Conservation (phyloP, 1,284 basidiomycete genomes). For the Malassezia japonica region DNA sequence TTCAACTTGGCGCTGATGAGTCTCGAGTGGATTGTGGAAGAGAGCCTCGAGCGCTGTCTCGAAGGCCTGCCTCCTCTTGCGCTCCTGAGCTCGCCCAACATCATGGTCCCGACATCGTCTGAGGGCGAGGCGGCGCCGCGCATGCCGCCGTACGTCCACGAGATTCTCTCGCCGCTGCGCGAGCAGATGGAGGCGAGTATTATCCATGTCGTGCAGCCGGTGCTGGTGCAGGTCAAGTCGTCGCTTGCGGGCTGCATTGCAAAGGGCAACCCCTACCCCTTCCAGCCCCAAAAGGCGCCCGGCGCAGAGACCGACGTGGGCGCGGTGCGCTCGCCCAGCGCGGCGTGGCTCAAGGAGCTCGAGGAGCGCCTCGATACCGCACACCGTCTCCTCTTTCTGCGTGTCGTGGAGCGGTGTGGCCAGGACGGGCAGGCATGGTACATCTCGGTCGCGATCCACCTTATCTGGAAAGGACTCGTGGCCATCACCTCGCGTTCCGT, state of each 20-base stretch:
- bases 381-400: constrained; percentile 33
- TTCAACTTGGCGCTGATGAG: constrained; percentile 44
- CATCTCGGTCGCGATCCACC: constrained; percentile 42
- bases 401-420: constrained; percentile 39
- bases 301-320: neutral
- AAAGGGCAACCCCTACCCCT: constrained; percentile 30
- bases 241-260: constrained; percentile 29
- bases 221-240: constrained; percentile 31
- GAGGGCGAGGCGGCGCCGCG: constrained; percentile 25
- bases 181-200: constrained; percentile 46
- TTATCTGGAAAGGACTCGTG: constrained; percentile 45
- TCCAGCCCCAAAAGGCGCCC: constrained; percentile 14
- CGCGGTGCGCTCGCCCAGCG: neutral
- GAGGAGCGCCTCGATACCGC: constrained; percentile 39
- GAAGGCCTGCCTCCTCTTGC: constrained; percentile 24
- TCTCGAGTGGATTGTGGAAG: constrained; percentile 44
- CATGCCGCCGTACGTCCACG: constrained; percentile 43
- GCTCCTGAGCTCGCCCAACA: constrained; percentile 22
- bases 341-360: constrained; percentile 34
- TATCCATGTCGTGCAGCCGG: constrained; percentile 43
- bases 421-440: constrained; percentile 46
- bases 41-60: constrained; percentile 43
- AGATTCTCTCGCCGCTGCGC: constrained; percentile 44
- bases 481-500: constrained; percentile 35
- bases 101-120: constrained; percentile 26